Evolutionary conservation across 2,329 filamentous ascomycete species (phyloP).

Genomic region (Colletotrichum salicis): DNA sequence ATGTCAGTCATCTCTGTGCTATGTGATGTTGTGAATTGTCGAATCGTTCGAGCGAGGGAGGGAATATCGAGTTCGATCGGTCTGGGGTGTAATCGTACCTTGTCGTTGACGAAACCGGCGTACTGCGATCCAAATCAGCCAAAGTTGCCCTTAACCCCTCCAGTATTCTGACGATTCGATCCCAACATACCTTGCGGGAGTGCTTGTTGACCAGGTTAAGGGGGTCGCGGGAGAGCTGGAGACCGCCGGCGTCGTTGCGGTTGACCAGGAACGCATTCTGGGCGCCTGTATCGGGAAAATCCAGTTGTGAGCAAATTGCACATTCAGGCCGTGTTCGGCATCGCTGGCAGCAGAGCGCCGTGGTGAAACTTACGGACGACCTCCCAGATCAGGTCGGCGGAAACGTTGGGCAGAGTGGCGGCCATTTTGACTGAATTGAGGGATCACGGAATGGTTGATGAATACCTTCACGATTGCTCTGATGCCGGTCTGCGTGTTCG

Average conservation of each 20-base stretch:
- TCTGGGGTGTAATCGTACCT: constrained; percentile 67
- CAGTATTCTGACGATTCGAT: background rate
- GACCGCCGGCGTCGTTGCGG: constrained; percentile 81
- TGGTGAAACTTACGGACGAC: constrained; percentile 80
- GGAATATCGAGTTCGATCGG: background rate
- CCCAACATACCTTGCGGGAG: constrained; percentile 79
- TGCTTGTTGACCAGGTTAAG: constrained; percentile 94
- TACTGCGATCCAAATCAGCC: constrained; percentile 68
- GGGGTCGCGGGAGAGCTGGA: constrained; percentile 93
- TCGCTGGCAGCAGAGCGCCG: background rate
- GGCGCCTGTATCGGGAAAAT: constrained; percentile 66
- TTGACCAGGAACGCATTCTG: constrained; percentile 94
- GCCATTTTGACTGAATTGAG: constrained; percentile 64
- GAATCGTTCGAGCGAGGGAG: constrained; percentile 24
- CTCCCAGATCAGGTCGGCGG: constrained; percentile 94
- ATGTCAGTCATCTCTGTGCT: constrained; percentile 24
- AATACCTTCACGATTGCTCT: constrained; percentile 32
- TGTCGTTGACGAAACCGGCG: constrained; percentile 91
- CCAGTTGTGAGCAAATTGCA: constrained; percentile 12
- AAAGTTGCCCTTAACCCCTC: background rate
- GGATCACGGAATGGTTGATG: constrained; percentile 42
- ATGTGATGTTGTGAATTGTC: constrained; percentile 10
- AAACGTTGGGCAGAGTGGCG: constrained; percentile 76
- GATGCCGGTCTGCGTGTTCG: constrained; percentile 17
- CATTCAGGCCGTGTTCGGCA: background rate